A percentile compares a stretch with the other conserved stretches of the same genome.
phyloP scores from a whole-genome alignment of 495 filamentous ascomycete species.

The Hypoxylon trugodes region DNA sequence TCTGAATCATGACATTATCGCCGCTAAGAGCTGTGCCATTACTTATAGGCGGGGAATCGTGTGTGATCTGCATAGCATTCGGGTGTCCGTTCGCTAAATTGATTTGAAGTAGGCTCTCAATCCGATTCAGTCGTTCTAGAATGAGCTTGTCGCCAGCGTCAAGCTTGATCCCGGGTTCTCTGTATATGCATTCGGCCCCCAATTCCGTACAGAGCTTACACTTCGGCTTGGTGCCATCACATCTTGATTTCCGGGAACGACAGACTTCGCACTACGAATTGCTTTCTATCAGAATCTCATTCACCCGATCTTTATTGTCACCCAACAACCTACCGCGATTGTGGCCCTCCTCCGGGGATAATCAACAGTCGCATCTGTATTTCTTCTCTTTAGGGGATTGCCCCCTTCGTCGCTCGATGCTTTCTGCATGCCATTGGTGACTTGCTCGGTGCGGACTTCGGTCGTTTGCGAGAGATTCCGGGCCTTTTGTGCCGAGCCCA shows the following conservation, averaged over 20 bases:
- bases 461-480: conserved; percentile 63
- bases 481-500: conserved; percentile 66
- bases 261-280: conserved; percentile 78
- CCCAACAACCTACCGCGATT: conserved; percentile 70
- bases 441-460: conserved; percentile 50
- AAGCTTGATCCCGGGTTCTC: conserved; percentile 86
- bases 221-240: conserved; percentile 83
- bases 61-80: conserved; percentile 53
- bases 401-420: conserved; percentile 58
- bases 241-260: conserved; percentile 82
- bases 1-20: conserved; percentile 65
- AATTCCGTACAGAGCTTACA: conserved; percentile 84
- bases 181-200: conserved; percentile 82
- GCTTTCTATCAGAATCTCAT: conserved; percentile 41
- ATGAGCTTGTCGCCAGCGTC: conserved; percentile 88
- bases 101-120: conserved; percentile 79
- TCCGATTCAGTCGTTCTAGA: conserved; percentile 75
- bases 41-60: conserved; percentile 74
- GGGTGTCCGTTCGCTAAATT: conserved; percentile 60
- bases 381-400: conserved; percentile 69
- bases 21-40: conserved; percentile 71
- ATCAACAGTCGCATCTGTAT: conserved; percentile 70
- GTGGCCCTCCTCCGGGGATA: conserved; percentile 75
- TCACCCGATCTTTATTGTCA: conserved; percentile 2
- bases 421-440: conserved; percentile 56